Evolutionary conservation across 1,139 yeast genomes (phyloP), one percentile per base, ranked within the genome.

Genomic region (Scheffersomyces illinoinensis): DNA sequence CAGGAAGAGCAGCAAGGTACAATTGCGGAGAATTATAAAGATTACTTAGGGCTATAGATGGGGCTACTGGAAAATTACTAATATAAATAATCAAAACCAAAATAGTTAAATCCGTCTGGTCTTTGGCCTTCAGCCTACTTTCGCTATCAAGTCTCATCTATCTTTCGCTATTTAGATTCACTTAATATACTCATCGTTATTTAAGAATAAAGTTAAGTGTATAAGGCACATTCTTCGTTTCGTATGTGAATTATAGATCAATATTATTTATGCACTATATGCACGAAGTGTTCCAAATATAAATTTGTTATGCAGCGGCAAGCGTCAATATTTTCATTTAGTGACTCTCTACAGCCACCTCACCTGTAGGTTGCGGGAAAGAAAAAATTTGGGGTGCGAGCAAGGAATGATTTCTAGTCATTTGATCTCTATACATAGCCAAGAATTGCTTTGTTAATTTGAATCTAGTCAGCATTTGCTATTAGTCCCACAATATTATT

Each of bases 1-100:
- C 76, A 78, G 26, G 93, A 89, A 69, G 87, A 88, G 64, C 78
- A 79, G 4, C 68, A 75, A 5, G 95, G 95, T 8, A 68, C 89
- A 4, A 59, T 73, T 5, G 75, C 69, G 55, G 87, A 82, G 61
- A 50, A 64, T 19, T 59, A 64, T 0, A 58, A 59, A 1, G 79
- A 79, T 59, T 80, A 77, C 58, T 53, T 20, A 5, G 81, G 79
- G 12, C 61, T 69, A 53, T 57, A 51, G 46, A 21, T 14, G 26
- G 43, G 26, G 43, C 17, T 33, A 33, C 17, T 14, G 12, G 33
- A 24, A 8, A 24, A 24, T 24, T 4, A 4, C 8, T 17, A 10
- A 33, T 33, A 24, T 33, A 33, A 12, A 33, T 12, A 4, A 33
- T 33, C 43, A 33, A 33, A 33, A 1, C 33, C 33, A 24, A 33